Conservation (phyloP, 2,329 filamentous ascomycete genomes). For the Xylariaceae sp. region DNA sequence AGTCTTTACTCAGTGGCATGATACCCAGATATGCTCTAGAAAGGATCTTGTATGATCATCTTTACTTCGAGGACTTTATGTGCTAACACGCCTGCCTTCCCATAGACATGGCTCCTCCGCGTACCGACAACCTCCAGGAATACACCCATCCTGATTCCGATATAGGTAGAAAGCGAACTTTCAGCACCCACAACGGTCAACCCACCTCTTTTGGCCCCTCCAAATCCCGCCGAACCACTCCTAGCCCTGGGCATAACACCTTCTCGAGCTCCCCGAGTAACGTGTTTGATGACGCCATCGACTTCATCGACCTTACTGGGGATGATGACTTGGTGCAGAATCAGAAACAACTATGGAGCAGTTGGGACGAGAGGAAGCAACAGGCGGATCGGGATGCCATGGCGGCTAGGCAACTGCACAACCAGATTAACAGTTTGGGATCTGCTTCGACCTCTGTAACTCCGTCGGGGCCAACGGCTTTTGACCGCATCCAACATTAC, state of each 20-base stretch:
- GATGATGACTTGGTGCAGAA: constrained; percentile 18
- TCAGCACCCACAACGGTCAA: constrained; percentile 18
- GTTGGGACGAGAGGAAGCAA: constrained; percentile 32
- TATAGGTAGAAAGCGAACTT: constrained; percentile 21
- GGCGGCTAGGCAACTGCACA: constrained; percentile 17
- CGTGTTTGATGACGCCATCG: not conserved
- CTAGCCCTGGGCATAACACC: constrained; percentile 9
- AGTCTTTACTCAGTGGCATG: not conserved
- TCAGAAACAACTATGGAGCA: constrained; percentile 31
- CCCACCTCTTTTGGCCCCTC: constrained; percentile 3
- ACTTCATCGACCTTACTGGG: constrained; percentile 40
- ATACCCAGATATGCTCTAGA: too few relatives aligned
- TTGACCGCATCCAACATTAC: constrained; percentile 7
- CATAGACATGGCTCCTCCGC: too few relatives aligned
- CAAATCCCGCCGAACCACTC: constrained; percentile 32
- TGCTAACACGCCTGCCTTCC: too few relatives aligned
- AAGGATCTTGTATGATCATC: too few relatives aligned
- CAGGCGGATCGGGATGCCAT: constrained; percentile 30
- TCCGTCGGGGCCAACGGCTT: not conserved
- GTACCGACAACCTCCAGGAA: too few relatives aligned
- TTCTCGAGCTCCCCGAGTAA: constrained; percentile 5
- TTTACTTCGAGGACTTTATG: too few relatives aligned
- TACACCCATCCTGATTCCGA: not conserved
- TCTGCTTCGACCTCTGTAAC: not conserved
- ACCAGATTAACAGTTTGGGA: constrained; percentile 4